Base-by-base conservation (phyloP, 1,284 basidiomycete genomes). In the Somion occarium region DNA sequence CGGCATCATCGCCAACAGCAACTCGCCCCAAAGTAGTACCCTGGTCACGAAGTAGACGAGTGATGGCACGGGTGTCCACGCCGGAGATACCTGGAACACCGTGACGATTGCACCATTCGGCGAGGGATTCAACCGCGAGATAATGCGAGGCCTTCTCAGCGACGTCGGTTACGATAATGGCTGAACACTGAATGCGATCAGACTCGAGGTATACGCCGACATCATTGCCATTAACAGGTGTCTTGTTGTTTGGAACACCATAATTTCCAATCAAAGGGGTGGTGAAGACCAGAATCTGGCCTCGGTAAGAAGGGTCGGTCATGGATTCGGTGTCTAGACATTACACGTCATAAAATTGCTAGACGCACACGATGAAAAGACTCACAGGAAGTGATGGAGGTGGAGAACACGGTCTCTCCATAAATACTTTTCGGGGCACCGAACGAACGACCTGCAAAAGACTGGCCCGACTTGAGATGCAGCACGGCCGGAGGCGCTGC, bases 241-340 rank as follows among this genome's bases (percentile, higher is more conserved):
- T 74, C 30, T 74, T 78, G 70, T 99, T 99, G 48, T 69, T 64
- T 9, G 96, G 96, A 2, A 99, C 94, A 56, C 97, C 96, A 66
- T 99, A 99, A 71, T 99, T 99, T 46, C 97, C 97, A 59, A 99
- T 98, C 70, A 99, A 83, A 22, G 97, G 96, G 3, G 95, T 91
- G 24, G 96, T 99, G 74, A 99, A 99, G 53, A 98, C 94, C 55
- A 99, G 82, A 61, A 99, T 93, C 73, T 99, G 97, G 49, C 93
- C 91, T 34, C 93, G 91, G 73, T 99, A 99, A 7, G 97, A 99
- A 4, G 96, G 96, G 68, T 99, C 96, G 44, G 96, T 99, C 93
- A 99, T 97, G 13, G 94, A 98, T 73, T 99, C 97, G 50, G 95
- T 98, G 72, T 99, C 91, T 93, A 59, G 18, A 30, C 30, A 49